Evolutionary conservation across 2,329 filamentous ascomycete species (phyloP).

Genomic region (Cadophora malorum): DNA sequence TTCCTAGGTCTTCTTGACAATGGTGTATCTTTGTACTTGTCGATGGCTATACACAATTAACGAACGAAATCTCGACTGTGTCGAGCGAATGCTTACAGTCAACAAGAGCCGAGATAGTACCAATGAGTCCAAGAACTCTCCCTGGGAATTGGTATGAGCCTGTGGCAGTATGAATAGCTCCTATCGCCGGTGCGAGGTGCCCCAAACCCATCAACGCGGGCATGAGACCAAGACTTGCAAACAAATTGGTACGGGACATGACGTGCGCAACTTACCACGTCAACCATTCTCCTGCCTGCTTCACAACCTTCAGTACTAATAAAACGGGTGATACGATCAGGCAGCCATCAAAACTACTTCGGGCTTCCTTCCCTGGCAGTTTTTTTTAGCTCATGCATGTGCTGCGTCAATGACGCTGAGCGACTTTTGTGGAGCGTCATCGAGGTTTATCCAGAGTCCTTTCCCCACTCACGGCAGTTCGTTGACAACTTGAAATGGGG

Average conservation of each 20-base stretch:
- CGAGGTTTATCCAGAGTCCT: neutral
- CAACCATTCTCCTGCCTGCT: neutral
- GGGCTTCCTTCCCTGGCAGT: neutral
- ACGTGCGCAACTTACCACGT: neutral
- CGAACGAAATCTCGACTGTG: neutral
- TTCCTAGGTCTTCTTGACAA: conserved; percentile 5
- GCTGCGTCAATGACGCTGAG: neutral
- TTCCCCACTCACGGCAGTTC: neutral
- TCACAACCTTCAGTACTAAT: neutral
- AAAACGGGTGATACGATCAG: neutral
- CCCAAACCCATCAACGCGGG: conserved; percentile 11
- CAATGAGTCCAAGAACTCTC: conserved; percentile 5
- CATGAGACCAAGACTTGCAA: conserved; percentile 5
- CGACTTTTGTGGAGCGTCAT: neutral
- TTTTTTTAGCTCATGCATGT: neutral
- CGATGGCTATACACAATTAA: neutral
- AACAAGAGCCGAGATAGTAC: conserved; percentile 5
- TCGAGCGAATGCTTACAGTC: neutral
- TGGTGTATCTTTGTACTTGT: conserved; percentile 14
- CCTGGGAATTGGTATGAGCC: conserved; percentile 8
- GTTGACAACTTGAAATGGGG: neutral
- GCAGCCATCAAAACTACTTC: neutral
- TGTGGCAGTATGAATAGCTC: conserved; percentile 10
- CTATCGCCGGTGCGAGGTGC: conserved; percentile 9
- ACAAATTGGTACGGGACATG: neutral